Conservation (phyloP, 768 basidiomycete species). For the Phaeotremella fagi region DNA sequence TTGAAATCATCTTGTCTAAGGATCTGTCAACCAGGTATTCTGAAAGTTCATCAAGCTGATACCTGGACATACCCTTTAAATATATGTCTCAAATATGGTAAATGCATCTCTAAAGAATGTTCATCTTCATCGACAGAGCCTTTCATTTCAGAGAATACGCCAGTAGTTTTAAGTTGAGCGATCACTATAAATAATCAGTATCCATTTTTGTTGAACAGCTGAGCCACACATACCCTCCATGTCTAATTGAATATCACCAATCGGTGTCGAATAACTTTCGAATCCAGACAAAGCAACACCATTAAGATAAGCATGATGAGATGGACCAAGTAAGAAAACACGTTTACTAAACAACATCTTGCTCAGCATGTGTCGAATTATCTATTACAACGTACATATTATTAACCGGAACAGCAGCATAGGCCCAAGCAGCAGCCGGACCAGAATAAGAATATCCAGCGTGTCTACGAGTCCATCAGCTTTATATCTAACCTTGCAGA, state of each 20-base stretch:
- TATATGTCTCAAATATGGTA: conserved; percentile 56
- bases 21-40: too few species aligned
- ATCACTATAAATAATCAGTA: conserved; percentile 55
- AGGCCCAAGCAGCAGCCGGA: conserved; percentile 91
- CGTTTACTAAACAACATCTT: conserved; percentile 59
- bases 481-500: neutral
- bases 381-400: conserved; percentile 61
- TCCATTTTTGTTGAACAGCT: neutral
- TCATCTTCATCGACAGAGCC: conserved; percentile 77
- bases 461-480: conserved; percentile 59
- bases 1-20: conserved; percentile 57
- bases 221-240: conserved; percentile 56
- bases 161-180: conserved; percentile 60
- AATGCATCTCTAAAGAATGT: conserved; percentile 96
- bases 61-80: conserved; percentile 30
- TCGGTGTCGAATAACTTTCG: conserved; percentile 71
- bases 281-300: conserved; percentile 84
- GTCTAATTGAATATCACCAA: conserved; percentile 78
- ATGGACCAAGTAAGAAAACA: conserved; percentile 91
- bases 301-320: conserved; percentile 82
- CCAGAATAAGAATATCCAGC: conserved; percentile 96
- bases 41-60: neutral
- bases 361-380: neutral
- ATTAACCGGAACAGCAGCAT: conserved; percentile 74
- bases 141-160: conserved; percentile 66